These are phyloP conservation scores for Didymella exigua DNA, from an alignment of 2,329 filamentous ascomycete species.

Conservation along the genomic window DNA sequence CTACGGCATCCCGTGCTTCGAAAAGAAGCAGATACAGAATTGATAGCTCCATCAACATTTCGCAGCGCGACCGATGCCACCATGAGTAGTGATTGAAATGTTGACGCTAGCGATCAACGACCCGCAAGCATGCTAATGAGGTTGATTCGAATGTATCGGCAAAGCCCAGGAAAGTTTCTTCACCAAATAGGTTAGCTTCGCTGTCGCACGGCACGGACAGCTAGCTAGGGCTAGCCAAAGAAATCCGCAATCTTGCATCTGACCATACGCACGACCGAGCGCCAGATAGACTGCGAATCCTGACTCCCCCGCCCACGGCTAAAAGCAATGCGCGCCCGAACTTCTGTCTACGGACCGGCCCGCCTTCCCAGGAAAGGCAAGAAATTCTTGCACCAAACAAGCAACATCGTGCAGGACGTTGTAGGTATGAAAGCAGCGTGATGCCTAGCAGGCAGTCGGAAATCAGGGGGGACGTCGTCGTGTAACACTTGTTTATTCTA, in stretches of 20 bases:
- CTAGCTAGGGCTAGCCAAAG: background rate
- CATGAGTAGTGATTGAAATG: background rate
- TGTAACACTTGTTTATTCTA: background rate
- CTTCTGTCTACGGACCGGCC: background rate
- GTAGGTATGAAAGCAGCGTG: background rate
- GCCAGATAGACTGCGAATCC: background rate
- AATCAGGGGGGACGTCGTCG: background rate
- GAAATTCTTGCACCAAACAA: background rate
- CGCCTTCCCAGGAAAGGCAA: background rate
- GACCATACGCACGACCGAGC: background rate
- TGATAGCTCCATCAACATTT: background rate
- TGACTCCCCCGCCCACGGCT: background rate
- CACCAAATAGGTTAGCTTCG: background rate
- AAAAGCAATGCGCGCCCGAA: background rate
- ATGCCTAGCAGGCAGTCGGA: background rate
- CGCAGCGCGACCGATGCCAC: background rate
- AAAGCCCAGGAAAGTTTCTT: background rate
- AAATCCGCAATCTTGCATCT: background rate
- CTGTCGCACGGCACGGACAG: background rate
- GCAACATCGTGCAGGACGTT: background rate
- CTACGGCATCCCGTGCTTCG: no score
- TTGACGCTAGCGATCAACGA: background rate
- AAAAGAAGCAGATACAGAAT: no score
- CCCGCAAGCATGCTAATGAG: background rate
- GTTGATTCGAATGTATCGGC: no score